Conservation (phyloP, 2,329 filamentous ascomycete genomes). For the Hymenotorrendiella dingleyae region DNA sequence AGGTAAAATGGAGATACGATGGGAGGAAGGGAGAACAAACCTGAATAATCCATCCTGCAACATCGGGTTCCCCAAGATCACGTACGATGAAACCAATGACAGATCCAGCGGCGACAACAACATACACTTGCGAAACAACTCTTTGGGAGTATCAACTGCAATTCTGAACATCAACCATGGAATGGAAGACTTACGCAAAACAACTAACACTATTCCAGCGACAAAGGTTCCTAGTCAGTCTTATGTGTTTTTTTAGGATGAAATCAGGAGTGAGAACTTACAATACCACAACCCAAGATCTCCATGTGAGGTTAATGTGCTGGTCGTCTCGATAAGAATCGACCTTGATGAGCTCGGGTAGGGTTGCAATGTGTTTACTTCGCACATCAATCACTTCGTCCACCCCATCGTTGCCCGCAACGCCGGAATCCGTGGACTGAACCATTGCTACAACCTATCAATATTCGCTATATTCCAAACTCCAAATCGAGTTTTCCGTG, state of each 20-base stretch:
- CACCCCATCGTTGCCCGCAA: too few relatives aligned
- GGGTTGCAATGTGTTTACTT: background rate
- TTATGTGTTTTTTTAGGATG: slow-evolving; percentile 33
- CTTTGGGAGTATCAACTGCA: slow-evolving; percentile 20
- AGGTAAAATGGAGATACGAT: background rate
- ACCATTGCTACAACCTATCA: too few relatives aligned
- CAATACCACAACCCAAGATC: slow-evolving; percentile 47
- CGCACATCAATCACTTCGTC: too few relatives aligned
- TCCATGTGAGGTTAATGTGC: slow-evolving; percentile 47
- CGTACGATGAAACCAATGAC: slow-evolving; percentile 51
- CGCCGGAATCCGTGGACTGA: too few relatives aligned
- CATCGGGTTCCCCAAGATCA: slow-evolving; percentile 43
- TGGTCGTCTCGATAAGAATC: slow-evolving; percentile 26
- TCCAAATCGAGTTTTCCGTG: too few relatives aligned
- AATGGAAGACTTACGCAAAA: slow-evolving; percentile 35
- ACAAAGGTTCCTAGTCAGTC: background rate
- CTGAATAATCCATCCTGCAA: slow-evolving; percentile 52
- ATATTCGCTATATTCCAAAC: too few relatives aligned
- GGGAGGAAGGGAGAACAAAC: slow-evolving; percentile 20
- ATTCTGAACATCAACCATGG: background rate
- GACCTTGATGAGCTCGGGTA: slow-evolving; percentile 11
- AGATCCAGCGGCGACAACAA: slow-evolving; percentile 48
- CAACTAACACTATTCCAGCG: slow-evolving; percentile 35
- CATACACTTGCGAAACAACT: slow-evolving; percentile 49
- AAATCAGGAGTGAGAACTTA: slow-evolving; percentile 17